Base-by-base conservation (phyloP, 2,329 filamentous ascomycete species). In the Colletotrichum godetiae region DNA sequence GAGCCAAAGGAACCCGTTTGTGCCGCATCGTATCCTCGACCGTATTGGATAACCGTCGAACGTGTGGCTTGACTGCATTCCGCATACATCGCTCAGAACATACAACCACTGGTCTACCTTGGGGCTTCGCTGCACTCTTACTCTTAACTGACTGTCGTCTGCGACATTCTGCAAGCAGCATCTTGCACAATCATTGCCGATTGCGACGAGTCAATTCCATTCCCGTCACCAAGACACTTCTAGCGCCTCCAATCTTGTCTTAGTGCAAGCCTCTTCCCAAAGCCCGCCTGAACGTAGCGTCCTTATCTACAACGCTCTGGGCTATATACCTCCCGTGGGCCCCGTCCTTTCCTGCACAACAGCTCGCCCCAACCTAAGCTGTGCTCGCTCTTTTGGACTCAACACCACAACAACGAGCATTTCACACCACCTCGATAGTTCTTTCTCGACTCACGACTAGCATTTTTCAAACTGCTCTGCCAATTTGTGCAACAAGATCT, bases 181-280 rank as follows among this genome's bases (percentile, higher is more conserved):
- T 65, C 61, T 59, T 58, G 46, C 60, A 46, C 62, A 19, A 53
- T 22, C 15, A 56, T 65, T 74, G 53, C 67, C 62, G 70, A 75
- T 74, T 74, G 66, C 71, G 61, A 66, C 73, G 66, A 75, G 60
- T 74, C 71, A 71, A 73, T 75, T 68, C 70, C 73, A 74, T 74
- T 74, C 73, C 71, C 71, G 70, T 73, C 70, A 70, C 67, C 70
- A 61, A 73, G 70, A 73, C 70, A 70, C 70, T 73, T 70, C 67
- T 70, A 73, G 70, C 67, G 70, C 56, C 27, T 31, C 67, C 55
- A 65, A 56, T 57, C 22, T 56, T 35, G 70, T 60, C 67, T 56
- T 73, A 73, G 70, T 65, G 67, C 70, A 73, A 73, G 70, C 70
- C 70, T 73, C 70, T 19, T 65, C 24, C 56, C 13, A 24, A 35